Evolutionary conservation across 1,284 basidiomycete genomes (phyloP).

Genomic region (Sphaerobolus stellatus): DNA sequence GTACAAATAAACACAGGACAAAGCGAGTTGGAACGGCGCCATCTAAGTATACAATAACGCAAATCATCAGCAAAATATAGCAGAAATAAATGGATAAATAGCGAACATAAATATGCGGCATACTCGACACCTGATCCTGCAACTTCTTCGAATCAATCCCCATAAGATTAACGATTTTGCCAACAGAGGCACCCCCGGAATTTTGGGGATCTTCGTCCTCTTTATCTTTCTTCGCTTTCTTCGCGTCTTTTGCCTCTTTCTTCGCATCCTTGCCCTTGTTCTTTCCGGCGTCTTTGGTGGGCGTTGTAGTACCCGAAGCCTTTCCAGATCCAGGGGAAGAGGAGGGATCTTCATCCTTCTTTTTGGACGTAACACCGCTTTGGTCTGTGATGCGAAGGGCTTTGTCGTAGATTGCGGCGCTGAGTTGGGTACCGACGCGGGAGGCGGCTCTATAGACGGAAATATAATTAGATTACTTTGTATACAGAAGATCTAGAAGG

Average conservation of each 20-base stretch:
- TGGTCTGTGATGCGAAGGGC: conserved; percentile 8
- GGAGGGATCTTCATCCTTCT: background rate
- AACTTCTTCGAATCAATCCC: conserved; percentile 40
- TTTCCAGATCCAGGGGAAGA: background rate
- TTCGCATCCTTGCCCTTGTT: conserved; percentile 37
- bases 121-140: background rate
- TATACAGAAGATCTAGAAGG: background rate
- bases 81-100: background rate
- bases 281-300: conserved; percentile 4
- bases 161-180: conserved; percentile 81
- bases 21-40: conserved; percentile 4
- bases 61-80: background rate
- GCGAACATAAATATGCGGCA: conserved; percentile 8
- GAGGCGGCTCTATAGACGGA: conserved; percentile 1
- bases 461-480: background rate
- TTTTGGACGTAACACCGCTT: background rate
- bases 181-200: conserved; percentile 68
- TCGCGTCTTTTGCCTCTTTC: conserved; percentile 20
- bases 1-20: conserved; percentile 12
- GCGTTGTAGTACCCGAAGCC: background rate
- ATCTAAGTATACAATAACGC: background rate
- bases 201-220: conserved; percentile 54
- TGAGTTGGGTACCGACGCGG: conserved; percentile 10
- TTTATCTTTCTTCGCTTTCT: conserved; percentile 38
- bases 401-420: conserved; percentile 12